Evolutionary conservation across 371 early-diverging fungal species (phyloP).

Genomic region (Sporodiniella umbellata): DNA sequence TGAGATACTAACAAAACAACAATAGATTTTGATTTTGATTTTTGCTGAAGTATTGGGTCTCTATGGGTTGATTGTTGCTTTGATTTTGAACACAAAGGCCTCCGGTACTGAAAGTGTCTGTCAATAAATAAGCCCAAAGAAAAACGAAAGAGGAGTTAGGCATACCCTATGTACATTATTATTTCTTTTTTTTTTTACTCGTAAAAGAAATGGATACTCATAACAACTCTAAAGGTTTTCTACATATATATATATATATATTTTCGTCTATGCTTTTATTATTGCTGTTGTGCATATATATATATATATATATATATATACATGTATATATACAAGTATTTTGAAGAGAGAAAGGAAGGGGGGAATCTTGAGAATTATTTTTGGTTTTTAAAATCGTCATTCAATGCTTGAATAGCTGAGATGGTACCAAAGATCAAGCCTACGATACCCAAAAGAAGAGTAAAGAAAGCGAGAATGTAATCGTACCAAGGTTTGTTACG

Average conservation of each 20-base stretch:
- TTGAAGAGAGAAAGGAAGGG: not conserved
- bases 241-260: too few species aligned
- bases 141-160: too few species aligned
- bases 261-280: too few species aligned
- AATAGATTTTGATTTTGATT: slow-evolving; percentile 87
- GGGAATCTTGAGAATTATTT: slow-evolving; percentile 1
- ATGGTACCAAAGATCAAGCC: slow-evolving; percentile 62
- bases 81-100: slow-evolving; percentile 93
- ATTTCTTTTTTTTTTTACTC: too few species aligned
- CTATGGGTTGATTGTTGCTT: slow-evolving; percentile 92
- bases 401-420: slow-evolving; percentile 51
- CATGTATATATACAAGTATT: too few species aligned
- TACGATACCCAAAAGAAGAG: slow-evolving; percentile 55
- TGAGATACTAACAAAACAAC: too few species aligned
- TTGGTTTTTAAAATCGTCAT: slow-evolving; percentile 26
- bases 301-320: too few species aligned
- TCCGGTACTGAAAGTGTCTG: slow-evolving; percentile 38
- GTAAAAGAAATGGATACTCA: too few species aligned
- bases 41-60: slow-evolving; percentile 98
- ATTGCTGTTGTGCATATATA: too few species aligned
- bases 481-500: slow-evolving; percentile 35
- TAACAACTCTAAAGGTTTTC: too few species aligned
- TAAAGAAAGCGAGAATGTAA: slow-evolving; percentile 43
- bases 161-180: too few species aligned
- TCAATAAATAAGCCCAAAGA: slow-evolving; percentile 14